phyloP scores from a whole-genome alignment of 2,329 filamentous ascomycete genomes.

The Neonectria sp. region DNA sequence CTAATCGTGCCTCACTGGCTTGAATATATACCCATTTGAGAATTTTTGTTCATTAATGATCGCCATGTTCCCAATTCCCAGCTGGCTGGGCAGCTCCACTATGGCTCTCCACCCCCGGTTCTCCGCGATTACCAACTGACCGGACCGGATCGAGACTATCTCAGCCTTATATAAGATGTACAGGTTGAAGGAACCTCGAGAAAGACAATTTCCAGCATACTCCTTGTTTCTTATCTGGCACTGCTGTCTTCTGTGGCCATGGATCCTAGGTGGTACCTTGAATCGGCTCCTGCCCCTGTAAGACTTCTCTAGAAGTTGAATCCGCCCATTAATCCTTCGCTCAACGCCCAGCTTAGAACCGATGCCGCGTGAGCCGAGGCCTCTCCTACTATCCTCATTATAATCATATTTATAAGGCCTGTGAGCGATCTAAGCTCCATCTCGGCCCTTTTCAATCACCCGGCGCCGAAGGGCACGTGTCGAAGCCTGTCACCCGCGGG shows the following conservation, averaged over 20 bases:
- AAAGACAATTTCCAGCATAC: neutral
- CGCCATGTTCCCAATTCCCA: too few relatives aligned
- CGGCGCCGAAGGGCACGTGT: conserved; percentile 15
- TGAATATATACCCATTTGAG: neutral
- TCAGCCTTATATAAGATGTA: conserved; percentile 18
- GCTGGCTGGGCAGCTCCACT: neutral
- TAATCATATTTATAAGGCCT: neutral
- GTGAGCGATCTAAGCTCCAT: neutral
- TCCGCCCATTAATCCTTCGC: conserved; percentile 74
- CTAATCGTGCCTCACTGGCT: neutral
- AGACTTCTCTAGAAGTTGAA: conserved; percentile 56
- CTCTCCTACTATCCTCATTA: neutral
- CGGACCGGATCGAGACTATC: conserved; percentile 20
- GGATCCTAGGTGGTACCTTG: neutral
- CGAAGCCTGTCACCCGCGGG: conserved; percentile 9
- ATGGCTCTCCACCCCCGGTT: neutral
- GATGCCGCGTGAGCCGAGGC: conserved; percentile 2
- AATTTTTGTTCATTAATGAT: neutral
- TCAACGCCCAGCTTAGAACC: conserved; percentile 67
- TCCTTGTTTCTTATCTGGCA: neutral
- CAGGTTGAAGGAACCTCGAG: neutral
- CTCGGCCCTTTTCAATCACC: conserved; percentile 8
- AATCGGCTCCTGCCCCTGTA: neutral
- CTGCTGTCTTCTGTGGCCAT: too few relatives aligned
- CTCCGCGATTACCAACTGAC: conserved; percentile 14